Evolutionary conservation across 148 eudicot species (phyloP).

Genomic region (Camellia lanceoleosa): DNA sequence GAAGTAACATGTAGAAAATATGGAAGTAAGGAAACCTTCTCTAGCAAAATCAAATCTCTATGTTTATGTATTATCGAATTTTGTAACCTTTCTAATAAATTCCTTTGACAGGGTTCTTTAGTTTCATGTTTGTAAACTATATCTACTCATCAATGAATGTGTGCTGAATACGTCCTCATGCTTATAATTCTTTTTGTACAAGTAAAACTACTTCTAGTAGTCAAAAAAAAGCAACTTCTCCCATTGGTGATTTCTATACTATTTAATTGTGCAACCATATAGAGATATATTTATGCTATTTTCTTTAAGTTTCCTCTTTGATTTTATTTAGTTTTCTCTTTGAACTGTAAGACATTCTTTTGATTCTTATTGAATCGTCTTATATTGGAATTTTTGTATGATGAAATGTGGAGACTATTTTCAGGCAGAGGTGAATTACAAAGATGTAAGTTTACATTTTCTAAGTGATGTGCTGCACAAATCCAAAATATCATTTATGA

Average conservation of each 20-base stretch:
- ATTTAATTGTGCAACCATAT: neutral
- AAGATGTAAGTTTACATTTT: too few relatives aligned
- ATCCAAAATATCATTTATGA: neutral
- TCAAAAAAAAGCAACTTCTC: neutral
- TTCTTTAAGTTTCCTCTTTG: too few relatives aligned
- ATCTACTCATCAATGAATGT: neutral
- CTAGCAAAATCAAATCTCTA: neutral
- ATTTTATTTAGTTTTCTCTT: too few relatives aligned
- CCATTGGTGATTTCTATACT: neutral
- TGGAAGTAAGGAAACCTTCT: neutral
- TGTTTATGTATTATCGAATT: neutral
- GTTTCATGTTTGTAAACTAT: neutral
- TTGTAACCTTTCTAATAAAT: neutral
- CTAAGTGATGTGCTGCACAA: too few relatives aligned
- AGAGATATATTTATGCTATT: neutral
- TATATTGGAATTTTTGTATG: constrained; percentile 12
- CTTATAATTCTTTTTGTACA: neutral
- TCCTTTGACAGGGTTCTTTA: neutral
- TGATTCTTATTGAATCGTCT: neutral
- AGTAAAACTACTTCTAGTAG: neutral
- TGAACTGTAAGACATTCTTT: neutral
- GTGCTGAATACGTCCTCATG: neutral
- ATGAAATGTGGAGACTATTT: constrained; percentile 91
- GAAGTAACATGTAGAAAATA: neutral
- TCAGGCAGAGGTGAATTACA: constrained; percentile 36